Evolutionary conservation across 345 rosid genomes (phyloP), one percentile per base, ranked within the genome.

Genomic region (Eucalyptus paniculata): DNA sequence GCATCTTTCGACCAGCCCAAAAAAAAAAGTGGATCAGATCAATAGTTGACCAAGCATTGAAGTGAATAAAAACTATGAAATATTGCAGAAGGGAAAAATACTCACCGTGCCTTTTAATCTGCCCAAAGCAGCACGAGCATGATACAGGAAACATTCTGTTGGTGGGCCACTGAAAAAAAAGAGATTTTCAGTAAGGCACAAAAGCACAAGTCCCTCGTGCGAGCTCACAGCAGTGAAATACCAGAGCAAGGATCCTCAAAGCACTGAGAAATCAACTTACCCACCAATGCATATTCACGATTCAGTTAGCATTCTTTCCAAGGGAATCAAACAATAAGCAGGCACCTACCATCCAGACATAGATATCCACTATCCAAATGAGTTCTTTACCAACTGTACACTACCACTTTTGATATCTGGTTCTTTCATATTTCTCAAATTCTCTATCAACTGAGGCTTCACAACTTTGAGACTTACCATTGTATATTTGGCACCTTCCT

Each of bases 141-240:
- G 99, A 92, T 95, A 94, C 90, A 98, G 91, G 88, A 94, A 95
- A 90, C 99, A 97, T 91, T 98, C 97, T 65, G 99, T 98, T 56
- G 99, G 99, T 32, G 99, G 99, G 89, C 99, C 99, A 92, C 97
- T 98, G 95, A 87, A 92, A 95, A 40, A 90, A 82, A 89, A 89
- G 87, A 90, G 50, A 60, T 23, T 40, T 86, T 60, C 77, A 3
- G 44, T 45, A 88, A 90, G 49, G 53, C 30, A 56, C 8, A 37
- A 85, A 82, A 42, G 11, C 62, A 87, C 53, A 4, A 40, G 49
- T 49, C n/a, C 87, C 8, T 18, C 82, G 6, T 72, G 45, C 26
- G 23, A 72, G 45, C 28, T 72, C 42, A 72, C 82, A 19, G 45
- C 8, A 6, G 45, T 19, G 26, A 72, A 72, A 72, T 37, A 8